Conservation (phyloP, 345 rosid genomes). For the Rhodamnia rubescens region DNA sequence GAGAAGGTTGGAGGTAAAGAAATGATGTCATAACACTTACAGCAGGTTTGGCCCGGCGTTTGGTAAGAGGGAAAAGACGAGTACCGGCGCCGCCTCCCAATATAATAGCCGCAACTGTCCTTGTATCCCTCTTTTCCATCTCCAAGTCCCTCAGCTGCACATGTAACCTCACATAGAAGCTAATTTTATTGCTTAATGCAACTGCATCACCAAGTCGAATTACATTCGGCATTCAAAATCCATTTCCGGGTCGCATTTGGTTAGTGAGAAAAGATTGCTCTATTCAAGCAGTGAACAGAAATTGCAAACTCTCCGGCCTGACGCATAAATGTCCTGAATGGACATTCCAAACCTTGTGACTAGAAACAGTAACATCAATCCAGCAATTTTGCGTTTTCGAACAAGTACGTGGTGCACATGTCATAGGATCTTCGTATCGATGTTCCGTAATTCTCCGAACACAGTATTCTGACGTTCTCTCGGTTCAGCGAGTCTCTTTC, state of each 20-base stretch:
- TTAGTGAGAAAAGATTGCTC: background rate
- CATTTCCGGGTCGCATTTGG: background rate
- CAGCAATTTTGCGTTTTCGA: background rate
- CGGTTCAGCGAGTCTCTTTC: background rate
- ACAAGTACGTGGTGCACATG: background rate
- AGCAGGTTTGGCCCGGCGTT: constrained; percentile 93
- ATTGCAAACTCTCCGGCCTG: background rate
- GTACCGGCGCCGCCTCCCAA: constrained; percentile 99
- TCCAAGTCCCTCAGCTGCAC: constrained; percentile 61
- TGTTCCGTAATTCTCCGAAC: background rate
- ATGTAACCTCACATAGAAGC: background rate
- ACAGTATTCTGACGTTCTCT: background rate
- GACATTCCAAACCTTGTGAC: background rate
- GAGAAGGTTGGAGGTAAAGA: background rate
- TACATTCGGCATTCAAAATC: background rate
- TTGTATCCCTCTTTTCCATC: constrained; percentile 51
- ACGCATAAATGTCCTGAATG: background rate
- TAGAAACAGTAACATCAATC: background rate
- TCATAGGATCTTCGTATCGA: background rate
- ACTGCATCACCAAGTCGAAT: background rate
- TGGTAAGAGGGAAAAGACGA: constrained; percentile 94
- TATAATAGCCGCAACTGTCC: constrained; percentile 74
- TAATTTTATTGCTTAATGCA: background rate
- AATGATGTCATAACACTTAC: constrained; percentile 18
- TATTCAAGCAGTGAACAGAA: background rate